Evolutionary conservation across 2,329 filamentous ascomycete genomes (phyloP), one percentile per base, ranked within the genome.

Genomic region (Fusarium sp.): DNA sequence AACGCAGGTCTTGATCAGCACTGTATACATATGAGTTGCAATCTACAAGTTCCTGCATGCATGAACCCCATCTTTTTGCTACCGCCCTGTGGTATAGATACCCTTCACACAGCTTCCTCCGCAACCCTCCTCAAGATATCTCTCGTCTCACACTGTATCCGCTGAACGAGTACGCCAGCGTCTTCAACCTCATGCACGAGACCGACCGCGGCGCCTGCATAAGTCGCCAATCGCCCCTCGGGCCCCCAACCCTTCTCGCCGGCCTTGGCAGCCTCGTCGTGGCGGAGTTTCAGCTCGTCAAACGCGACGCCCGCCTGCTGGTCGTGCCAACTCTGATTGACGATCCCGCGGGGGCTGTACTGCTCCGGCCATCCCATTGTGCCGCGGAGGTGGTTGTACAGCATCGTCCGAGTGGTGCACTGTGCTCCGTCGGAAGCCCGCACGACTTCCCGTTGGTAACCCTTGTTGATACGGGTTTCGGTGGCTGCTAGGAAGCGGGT

Each of bases 401-500:
- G 74, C 58, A 82, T 81, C 0, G 85, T 86, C n/a, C 84, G 81
- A 1, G 82, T 79, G 10, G 85, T 87, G 12, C 69, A 79, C 12
- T 64, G 73, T 1, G 80, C 85, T 9, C 85, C 85, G 38, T 86
- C 84, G 1, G 72, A 69, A 0, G 85, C 84, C 1, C 82, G 79
- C 0, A 87, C 68, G 0, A 86, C 80, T 61, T 85, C 85, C n/a
- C 82, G 72, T 60, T 84, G 85, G 54, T 86, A 86, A 1, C 83
- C 84, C 64, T 79, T 80, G 58, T 72, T 78, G 38, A 86, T 82
- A 8, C 83, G 81, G 1, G 85, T 79, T 72, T 87, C 85, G 0
- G 66, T 76, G 0, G 83, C 76, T 0, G 90, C 90, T 1, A 93
- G 85, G 66, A 92, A 91, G 9, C 90, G 85, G 1, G 92, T 93